These are phyloP conservation scores for Petunia hybrid DNA, from an alignment of 305 asterid genomes.

Conservation along the genomic window DNA sequence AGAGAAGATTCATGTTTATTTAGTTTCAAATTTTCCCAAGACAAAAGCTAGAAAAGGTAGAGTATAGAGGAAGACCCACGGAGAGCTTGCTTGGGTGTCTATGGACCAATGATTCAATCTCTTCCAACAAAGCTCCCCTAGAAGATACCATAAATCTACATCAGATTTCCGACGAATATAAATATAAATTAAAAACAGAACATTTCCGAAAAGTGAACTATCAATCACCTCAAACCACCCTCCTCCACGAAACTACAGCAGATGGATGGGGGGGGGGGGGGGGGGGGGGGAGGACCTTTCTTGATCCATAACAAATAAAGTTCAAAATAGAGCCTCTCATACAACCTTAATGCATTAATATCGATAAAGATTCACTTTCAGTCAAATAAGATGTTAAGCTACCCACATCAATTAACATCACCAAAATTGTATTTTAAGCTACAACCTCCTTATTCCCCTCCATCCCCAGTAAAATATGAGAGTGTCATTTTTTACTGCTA, in stretches of 20 bases:
- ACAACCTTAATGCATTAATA: not conserved
- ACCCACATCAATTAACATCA: not conserved
- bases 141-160: constrained; percentile 29
- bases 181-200: not conserved
- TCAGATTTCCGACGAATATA: not conserved
- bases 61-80: constrained; percentile 51
- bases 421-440: not conserved
- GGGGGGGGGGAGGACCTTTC: not conserved
- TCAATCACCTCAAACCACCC: not conserved
- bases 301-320: not conserved
- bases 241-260: not conserved
- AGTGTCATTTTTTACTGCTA: too few relatives aligned
- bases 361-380: not conserved
- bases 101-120: constrained; percentile 84
- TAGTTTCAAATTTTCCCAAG: constrained; percentile 13
- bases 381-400: not conserved
- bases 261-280: not conserved
- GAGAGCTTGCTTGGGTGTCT: constrained; percentile 91
- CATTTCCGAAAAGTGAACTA: not conserved
- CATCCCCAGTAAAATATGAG: not conserved
- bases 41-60: constrained; percentile 6
- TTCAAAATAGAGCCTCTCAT: not conserved
- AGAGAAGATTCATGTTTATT: not conserved
- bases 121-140: constrained; percentile 87
- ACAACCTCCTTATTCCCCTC: not conserved